Conservation (phyloP, 768 basidiomycete species). For the Pholiota microspora region DNA sequence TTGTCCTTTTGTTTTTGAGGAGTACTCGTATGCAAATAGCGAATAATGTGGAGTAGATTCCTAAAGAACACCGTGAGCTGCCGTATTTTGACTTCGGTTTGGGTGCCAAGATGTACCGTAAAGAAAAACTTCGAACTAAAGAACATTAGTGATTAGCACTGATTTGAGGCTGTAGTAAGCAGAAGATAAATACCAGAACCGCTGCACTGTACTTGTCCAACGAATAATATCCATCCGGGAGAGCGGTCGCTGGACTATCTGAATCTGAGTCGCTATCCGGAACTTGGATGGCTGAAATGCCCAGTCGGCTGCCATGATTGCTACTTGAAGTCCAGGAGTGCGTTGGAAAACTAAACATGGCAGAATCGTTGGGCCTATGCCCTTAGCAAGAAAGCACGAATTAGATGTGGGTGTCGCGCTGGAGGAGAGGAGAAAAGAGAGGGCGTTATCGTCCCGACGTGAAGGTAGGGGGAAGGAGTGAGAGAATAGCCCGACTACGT, state of each 20-base stretch:
- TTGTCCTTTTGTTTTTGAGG: slow-evolving; percentile 22
- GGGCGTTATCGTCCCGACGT: slow-evolving; percentile 19
- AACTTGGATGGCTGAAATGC: slow-evolving; percentile 15
- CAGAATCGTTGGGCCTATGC: slow-evolving; percentile 13
- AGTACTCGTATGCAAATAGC: slow-evolving; percentile 28
- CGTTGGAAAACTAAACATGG: slow-evolving; percentile 19
- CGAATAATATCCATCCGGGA: slow-evolving; percentile 19
- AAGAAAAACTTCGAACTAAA: slow-evolving; percentile 24
- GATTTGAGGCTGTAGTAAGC: not conserved
- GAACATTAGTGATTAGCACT: not conserved
- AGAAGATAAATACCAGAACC: slow-evolving; percentile 17
- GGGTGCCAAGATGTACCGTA: slow-evolving; percentile 18
- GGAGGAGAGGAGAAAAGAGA: slow-evolving; percentile 13
- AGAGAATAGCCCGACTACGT: slow-evolving; percentile 19
- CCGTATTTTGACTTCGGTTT: not conserved
- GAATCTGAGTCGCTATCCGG: slow-evolving; percentile 16
- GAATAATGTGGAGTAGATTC: slow-evolving; percentile 28
- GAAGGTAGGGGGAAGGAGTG: slow-evolving; percentile 20
- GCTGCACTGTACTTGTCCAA: slow-evolving; percentile 24
- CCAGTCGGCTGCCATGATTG: slow-evolving; percentile 5
- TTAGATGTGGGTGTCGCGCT: slow-evolving; percentile 7
- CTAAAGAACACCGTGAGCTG: slow-evolving; percentile 6
- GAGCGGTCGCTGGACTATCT: not conserved
- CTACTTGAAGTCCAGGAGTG: slow-evolving; percentile 10
- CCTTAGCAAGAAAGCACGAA: slow-evolving; percentile 9